phyloP scores from a whole-genome alignment of 78 protist genomes.

The Mastigamoeba balamuthi region DNA sequence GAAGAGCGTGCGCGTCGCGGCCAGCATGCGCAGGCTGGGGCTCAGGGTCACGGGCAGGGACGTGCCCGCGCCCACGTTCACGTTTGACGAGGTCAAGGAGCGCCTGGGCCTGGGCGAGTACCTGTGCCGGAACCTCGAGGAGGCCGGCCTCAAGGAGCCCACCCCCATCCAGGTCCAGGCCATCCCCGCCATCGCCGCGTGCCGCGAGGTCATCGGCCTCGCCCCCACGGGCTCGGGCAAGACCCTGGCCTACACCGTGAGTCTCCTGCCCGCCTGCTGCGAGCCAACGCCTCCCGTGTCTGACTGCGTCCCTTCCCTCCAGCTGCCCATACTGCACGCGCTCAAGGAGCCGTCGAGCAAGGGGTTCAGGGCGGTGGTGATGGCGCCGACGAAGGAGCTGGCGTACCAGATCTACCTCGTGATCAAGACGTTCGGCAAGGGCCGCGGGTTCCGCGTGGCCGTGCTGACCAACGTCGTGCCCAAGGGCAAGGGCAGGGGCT shows the following conservation, averaged over 20 bases:
- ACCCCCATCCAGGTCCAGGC: slow-evolving; percentile 60
- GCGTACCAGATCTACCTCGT: slow-evolving; percentile 65
- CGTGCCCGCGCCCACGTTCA: no score
- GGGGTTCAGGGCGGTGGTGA: slow-evolving; percentile 62
- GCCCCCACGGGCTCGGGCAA: slow-evolving; percentile 95
- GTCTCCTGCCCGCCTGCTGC: no score
- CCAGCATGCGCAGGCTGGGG: no score
- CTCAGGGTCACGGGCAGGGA: no score
- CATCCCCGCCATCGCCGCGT: slow-evolving; percentile 34
- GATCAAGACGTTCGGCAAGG: slow-evolving; percentile 1
- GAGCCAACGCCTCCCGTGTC: no score
- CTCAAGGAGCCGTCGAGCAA: slow-evolving; percentile 6
- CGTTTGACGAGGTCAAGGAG: no score
- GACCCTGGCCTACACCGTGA: slow-evolving; percentile 70
- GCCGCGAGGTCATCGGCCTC: slow-evolving; percentile 65
- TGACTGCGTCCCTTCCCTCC: no score
- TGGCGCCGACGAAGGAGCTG: slow-evolving; percentile 80
- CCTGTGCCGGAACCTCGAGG: slow-evolving; percentile 2
- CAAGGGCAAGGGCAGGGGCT: background rate
- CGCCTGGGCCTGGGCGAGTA: slow-evolving; percentile 12
- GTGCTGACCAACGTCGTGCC: slow-evolving; percentile 21
- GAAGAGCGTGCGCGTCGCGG: no score
- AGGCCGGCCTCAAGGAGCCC: slow-evolving; percentile 16
- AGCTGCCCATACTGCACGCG: slow-evolving; percentile 54
- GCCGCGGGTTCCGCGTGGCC: slow-evolving; percentile 17